Conservation (phyloP, 805 yeast genomes). For the Candida wancherniae region DNA sequence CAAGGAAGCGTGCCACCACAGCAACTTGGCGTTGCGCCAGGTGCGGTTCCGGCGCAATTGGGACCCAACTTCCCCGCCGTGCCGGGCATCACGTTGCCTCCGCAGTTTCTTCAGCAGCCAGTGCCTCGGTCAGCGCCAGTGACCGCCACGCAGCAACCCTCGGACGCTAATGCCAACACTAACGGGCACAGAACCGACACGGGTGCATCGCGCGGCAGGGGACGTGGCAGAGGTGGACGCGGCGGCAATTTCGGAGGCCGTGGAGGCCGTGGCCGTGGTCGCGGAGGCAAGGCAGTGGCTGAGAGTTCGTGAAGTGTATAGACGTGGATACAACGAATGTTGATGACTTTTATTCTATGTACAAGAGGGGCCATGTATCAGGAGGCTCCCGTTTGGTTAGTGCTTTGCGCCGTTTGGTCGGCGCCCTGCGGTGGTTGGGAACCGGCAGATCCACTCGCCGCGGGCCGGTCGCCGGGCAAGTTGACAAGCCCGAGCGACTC, state of each 20-base stretch:
- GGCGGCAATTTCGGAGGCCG: slow-evolving; percentile 19
- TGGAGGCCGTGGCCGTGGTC: slow-evolving; percentile 12
- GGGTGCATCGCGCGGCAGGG: slow-evolving; percentile 10
- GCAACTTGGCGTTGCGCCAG: slow-evolving; percentile 2
- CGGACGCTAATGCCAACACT: not conserved
- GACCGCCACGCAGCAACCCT: too few relatives aligned
- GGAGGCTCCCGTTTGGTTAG: too few relatives aligned
- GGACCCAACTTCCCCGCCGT: slow-evolving; percentile 23
- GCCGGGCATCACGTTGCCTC: slow-evolving; percentile 36
- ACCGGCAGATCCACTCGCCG: slow-evolving; percentile 1
- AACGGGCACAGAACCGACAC: not conserved
- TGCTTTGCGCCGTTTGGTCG: not conserved
- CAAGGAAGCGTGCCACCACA: slow-evolving; percentile 24
- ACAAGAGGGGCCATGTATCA: not conserved
- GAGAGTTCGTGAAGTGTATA: too few relatives aligned
- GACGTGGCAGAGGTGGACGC: slow-evolving; percentile 19
- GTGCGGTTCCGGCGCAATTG: slow-evolving; percentile 2
- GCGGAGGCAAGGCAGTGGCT: slow-evolving; percentile 15
- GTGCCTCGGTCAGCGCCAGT: too few relatives aligned
- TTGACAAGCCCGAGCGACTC: slow-evolving; percentile 40
- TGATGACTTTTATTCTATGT: slow-evolving; percentile 4
- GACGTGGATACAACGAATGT: not conserved
- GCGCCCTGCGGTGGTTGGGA: not conserved
- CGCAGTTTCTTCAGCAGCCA: slow-evolving; percentile 26
- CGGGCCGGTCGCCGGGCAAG: slow-evolving; percentile 31